Percentiles rank a stretch among this genome's conserved stretches.
Conservation (phyloP, 73 alveolate species). For the Paramecium primaurelia region DNA sequence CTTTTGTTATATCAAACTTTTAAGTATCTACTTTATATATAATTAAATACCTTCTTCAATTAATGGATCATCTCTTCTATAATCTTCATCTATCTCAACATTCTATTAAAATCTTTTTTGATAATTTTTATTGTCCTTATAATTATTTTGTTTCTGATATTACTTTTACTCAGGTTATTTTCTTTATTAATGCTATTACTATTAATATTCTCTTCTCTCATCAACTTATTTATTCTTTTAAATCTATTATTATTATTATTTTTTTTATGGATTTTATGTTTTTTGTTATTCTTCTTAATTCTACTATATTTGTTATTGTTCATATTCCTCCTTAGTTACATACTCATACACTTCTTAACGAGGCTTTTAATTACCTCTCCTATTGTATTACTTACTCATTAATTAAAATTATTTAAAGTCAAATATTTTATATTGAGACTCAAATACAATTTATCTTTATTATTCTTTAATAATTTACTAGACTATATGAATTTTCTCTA, state of each 20-base stretch:
- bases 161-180: background rate
- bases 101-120: background rate
- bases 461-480: background rate
- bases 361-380: background rate
- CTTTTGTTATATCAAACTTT: conserved; percentile 52
- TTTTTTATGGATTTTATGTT: background rate
- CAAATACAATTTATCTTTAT: background rate
- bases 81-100: background rate
- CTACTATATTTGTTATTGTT: background rate
- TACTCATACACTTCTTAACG: background rate
- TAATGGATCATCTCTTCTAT: conserved; percentile 64
- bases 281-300: background rate
- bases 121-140: background rate
- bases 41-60: conserved; percentile 41
- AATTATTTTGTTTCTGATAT: background rate
- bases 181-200: background rate
- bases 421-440: background rate
- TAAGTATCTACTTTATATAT: conserved; percentile 54
- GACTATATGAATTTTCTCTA: background rate
- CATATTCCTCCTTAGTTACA: background rate
- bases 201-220: background rate
- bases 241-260: background rate
- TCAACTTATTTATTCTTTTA: background rate
- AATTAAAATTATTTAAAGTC: background rate
- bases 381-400: background rate